Evolutionary conservation across 768 basidiomycete species (phyloP).

Genomic region (Lactifluus volemus): DNA sequence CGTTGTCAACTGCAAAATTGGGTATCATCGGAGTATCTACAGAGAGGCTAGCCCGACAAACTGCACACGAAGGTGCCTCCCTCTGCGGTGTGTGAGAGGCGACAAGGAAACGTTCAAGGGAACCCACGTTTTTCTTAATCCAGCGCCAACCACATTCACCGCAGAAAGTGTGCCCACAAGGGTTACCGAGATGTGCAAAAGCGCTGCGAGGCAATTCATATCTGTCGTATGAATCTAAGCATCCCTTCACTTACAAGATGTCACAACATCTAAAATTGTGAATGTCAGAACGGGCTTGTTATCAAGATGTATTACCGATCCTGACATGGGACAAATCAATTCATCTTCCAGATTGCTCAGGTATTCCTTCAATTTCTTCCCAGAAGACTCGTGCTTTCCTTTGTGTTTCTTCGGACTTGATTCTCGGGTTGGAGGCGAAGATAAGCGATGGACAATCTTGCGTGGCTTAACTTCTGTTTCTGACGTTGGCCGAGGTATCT

Average conservation of each 20-base stretch:
- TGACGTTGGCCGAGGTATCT: background rate
- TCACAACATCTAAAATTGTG: conserved; percentile 51
- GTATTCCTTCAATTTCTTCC: conserved; percentile 23
- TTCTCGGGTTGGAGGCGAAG: background rate
- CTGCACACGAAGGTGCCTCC: conserved; percentile 43
- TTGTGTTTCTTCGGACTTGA: conserved; percentile 28
- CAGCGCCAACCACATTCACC: conserved; percentile 59
- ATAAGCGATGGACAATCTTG: conserved; percentile 7
- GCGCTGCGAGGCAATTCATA: conserved; percentile 34
- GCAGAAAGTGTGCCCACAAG: conserved; percentile 69
- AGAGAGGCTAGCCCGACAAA: conserved; percentile 46
- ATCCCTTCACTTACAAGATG: conserved; percentile 41
- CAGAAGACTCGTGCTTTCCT: conserved; percentile 32
- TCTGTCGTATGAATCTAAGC: background rate
- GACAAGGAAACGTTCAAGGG: background rate
- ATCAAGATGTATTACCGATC: conserved; percentile 13
- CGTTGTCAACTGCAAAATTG: conserved; percentile 53
- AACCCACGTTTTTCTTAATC: conserved; percentile 44
- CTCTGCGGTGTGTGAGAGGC: conserved; percentile 24
- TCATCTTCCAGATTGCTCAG: conserved; percentile 53
- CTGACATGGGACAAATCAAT: conserved; percentile 61
- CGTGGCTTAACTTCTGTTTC: background rate
- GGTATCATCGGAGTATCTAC: conserved; percentile 43
- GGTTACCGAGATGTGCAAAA: conserved; percentile 52
- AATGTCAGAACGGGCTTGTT: background rate